Evolutionary conservation across 768 basidiomycete genomes (phyloP), one percentile per base, ranked within the genome.

Genomic region (Brasilioporus rufonigricans): DNA sequence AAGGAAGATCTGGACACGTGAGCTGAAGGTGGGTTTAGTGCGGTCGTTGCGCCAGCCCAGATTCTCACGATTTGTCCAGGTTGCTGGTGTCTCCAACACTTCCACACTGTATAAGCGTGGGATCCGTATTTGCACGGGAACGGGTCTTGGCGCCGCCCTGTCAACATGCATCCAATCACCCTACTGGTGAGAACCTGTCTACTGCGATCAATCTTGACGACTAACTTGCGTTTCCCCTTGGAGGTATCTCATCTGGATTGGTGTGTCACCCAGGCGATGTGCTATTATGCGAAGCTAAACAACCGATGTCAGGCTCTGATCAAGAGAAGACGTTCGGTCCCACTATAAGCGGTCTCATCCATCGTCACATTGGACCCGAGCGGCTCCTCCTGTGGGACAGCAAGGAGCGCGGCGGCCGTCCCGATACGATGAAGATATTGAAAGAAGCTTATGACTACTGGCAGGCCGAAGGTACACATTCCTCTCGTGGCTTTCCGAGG

Each of bases 281-380:
- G 18, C 53, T 9, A 8, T 52, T 24, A 36, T 45, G 52, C 29
- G 57, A 40, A 35, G 36, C 56, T 64, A 9, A n/a, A 65, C 48
- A 35, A 47, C 53, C 7, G 54, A n/a, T 63, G 36, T 50, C 61
- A 83, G 87, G 87, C 49, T 88, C 86, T 52, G 87, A 91, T 64
- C 88, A 91, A 70, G 87, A 88, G 69, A 89, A 86, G 73, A 90
- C 89, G 2, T 91, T 92, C 61, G 90, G 90, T 3, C 84, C 87
- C 23, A 91, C 88, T 19, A 88, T 91, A 57, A 82, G 80, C 58
- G 82, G 82, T 29, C 77, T 91, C 50, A 90, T 91, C 60, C 80
- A 82, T 61, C 78, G 80, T 57, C 80, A 89, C 65, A 74, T 91
- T 43, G 85, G 78, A 58, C 87, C 88, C 27, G 87, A 90, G 66